phyloP scores from a whole-genome alignment of 108 stramenopile species.

The Cylindrotheca closterium region DNA sequence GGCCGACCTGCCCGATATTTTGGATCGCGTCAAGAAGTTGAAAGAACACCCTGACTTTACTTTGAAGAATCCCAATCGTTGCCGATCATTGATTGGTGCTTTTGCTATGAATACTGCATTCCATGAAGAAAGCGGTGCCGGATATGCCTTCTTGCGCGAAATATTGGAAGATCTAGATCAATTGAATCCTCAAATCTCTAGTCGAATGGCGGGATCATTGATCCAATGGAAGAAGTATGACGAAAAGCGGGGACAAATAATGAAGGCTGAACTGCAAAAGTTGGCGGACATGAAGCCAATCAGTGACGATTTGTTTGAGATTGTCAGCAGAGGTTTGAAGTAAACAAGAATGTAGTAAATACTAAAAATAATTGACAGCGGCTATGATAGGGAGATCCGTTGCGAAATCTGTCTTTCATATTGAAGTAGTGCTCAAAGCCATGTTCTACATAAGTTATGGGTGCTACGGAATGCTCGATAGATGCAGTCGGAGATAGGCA shows the following conservation, averaged over 20 bases:
- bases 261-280: conserved; percentile 78
- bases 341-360: too few species aligned
- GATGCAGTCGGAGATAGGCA: too few species aligned
- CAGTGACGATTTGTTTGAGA: conserved; percentile 82
- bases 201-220: conserved; percentile 72
- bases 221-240: conserved; percentile 85
- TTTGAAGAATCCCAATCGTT: conserved; percentile 91
- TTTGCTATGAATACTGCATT: conserved; percentile 86
- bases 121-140: conserved; percentile 82
- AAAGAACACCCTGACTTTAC: conserved; percentile 87
- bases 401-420: too few species aligned
- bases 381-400: too few species aligned
- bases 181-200: conserved; percentile 91
- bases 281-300: conserved; percentile 57
- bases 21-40: conserved; percentile 60
- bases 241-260: conserved; percentile 63
- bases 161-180: conserved; percentile 76
- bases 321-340: conserved; percentile 71
- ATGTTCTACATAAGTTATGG: too few species aligned
- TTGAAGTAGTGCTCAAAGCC: too few species aligned
- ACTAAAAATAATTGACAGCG: too few species aligned
- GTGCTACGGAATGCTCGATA: too few species aligned
- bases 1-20: conserved; percentile 66
- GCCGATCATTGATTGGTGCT: conserved; percentile 78
- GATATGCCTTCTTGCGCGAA: conserved; percentile 89